These are phyloP conservation scores for Boletus reticulatus DNA, from an alignment of 768 basidiomycete genomes.

Conservation along the genomic window DNA sequence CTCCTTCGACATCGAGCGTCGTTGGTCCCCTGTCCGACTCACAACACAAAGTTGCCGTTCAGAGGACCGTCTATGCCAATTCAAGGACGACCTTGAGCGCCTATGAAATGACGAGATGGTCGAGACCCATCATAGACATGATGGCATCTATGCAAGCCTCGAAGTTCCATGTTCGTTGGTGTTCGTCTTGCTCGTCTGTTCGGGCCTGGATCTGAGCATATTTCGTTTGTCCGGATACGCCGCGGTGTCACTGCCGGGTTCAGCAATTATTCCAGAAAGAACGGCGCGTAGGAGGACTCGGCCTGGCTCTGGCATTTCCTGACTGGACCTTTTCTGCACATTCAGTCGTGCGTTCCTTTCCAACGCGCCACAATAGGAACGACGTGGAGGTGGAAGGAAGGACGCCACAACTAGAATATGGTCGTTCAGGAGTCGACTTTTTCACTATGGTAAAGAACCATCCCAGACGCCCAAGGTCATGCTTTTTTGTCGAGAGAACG, in stretches of 20 bases:
- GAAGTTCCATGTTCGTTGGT: neutral
- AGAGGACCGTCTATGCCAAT: neutral
- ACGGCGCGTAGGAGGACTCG: neutral
- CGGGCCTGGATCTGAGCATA: neutral
- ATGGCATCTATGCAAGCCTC: neutral
- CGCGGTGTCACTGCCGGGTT: neutral
- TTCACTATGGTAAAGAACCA: conserved; percentile 7
- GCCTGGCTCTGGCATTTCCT: conserved; percentile 2
- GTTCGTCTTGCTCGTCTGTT: neutral
- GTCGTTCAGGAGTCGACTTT: neutral
- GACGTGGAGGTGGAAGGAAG: conserved; percentile 1
- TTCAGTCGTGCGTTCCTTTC: neutral
- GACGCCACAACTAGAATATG: conserved; percentile 6
- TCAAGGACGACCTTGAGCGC: neutral
- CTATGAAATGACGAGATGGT: neutral
- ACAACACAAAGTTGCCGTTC: neutral
- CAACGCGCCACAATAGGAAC: neutral
- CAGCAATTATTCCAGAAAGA: neutral
- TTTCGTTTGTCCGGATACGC: neutral
- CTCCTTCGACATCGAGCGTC: neutral
- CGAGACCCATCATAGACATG: neutral
- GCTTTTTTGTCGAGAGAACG: neutral
- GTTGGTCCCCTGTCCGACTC: neutral
- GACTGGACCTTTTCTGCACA: neutral
- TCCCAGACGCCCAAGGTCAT: neutral